Conservation (phyloP, 257 asterid species). For the Nicotiana paniculata region DNA sequence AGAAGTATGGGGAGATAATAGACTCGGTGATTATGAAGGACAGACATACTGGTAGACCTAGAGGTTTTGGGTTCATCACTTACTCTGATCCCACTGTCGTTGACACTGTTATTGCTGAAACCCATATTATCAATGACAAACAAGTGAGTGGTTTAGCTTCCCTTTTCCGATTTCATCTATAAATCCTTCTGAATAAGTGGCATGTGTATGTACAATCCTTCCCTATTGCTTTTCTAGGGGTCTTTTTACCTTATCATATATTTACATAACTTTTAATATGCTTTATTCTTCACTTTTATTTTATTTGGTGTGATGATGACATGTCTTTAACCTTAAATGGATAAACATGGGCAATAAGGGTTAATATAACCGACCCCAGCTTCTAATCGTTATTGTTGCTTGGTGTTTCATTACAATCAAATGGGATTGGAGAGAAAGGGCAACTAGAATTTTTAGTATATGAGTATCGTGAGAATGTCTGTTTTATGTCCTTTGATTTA, state of each 20-base stretch:
- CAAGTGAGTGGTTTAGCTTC: slow-evolving; percentile 41
- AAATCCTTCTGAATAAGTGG: too few species aligned
- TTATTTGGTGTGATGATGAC: too few species aligned
- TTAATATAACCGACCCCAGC: too few species aligned
- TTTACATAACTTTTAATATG: too few species aligned
- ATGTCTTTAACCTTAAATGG: too few species aligned
- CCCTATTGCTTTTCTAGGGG: too few species aligned
- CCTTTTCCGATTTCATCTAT: neutral
- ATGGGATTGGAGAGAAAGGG: neutral
- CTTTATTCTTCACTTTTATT: neutral
- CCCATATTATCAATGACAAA: slow-evolving; percentile 80
- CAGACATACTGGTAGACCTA: slow-evolving; percentile 78
- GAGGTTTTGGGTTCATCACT: slow-evolving; percentile 93
- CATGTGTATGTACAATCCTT: too few species aligned
- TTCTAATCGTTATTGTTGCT: neutral
- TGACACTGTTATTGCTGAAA: slow-evolving; percentile 77
- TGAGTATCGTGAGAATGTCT: neutral
- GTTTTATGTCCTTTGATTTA: neutral
- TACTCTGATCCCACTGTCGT: slow-evolving; percentile 80
- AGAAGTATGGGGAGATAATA: slow-evolving; percentile 87
- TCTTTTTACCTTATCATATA: too few species aligned
- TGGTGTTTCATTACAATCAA: neutral
- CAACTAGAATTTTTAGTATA: neutral
- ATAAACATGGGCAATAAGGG: too few species aligned
- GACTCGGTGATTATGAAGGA: slow-evolving; percentile 94